Base-by-base conservation (phyloP, 192 early-diverging fungal genomes). In the Coemansia sp. region DNA sequence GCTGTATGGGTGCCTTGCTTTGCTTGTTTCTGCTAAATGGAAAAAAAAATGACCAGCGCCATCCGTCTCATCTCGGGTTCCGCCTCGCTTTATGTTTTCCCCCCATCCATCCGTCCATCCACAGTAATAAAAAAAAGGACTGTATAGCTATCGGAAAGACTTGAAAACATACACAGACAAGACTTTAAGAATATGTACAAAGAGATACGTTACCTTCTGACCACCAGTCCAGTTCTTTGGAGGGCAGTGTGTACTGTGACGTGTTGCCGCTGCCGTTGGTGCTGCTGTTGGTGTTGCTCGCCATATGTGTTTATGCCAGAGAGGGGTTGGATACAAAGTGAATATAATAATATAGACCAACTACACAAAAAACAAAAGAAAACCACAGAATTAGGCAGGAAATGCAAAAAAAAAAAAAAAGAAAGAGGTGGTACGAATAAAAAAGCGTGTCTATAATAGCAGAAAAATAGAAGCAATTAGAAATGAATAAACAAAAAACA, bases 161-260 rank as follows among this genome's bases (percentile, higher is more conserved):
- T 11, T 16, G 8, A 45, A 14, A 52, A 52, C 2, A 52, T 4
- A 17, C 49, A 31, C 28, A 34, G 32, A 10, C 56, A 22, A 22
- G 49, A 50, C 17, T 50, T 20, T 50, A 17, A 42, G 8, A 22
- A 50, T 10, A 20, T 10, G 16, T 22, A 20, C 49, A 50, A 50
- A 50, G 14, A 50, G 52, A 63, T 71, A 70, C 60, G 16, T 22
- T 82, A 82, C 79, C 79, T 82, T 82, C 79, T 56, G 73, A 76
- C 79, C 79, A 82, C 79, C 79, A 82, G 71, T 82, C 79, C 64
- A 76, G 64, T 56, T 82, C 73, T 72, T 82, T 82, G 54, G 79
- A 73, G 51, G 79, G 80, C 18, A 71, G 42, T 45, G 64, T 68
- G 58, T 72, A 72, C 42, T 55, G 64, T 40, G 38, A n/a, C 22